phyloP scores from a whole-genome alignment of 306 rosid genomes.

The Begonia loranthoides region DNA sequence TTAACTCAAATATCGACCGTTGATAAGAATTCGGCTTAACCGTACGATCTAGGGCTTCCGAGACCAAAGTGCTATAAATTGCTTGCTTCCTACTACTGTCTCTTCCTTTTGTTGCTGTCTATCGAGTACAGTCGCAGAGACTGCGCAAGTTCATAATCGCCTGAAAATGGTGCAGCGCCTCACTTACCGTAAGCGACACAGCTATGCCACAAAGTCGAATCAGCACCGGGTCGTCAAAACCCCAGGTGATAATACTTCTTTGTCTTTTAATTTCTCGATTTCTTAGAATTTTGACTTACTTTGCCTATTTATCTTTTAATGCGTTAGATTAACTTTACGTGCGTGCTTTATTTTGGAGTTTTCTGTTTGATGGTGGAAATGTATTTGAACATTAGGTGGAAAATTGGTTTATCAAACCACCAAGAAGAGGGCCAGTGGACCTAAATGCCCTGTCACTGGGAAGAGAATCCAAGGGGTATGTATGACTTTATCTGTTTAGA shows the following conservation, averaged over 20 bases:
- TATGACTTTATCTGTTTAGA: not conserved
- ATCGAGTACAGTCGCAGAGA: not conserved
- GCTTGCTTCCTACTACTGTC: not conserved
- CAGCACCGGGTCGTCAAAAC: slow-evolving; percentile 12
- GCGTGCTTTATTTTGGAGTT: not conserved
- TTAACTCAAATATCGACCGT: too few relatives aligned
- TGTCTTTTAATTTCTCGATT: not conserved
- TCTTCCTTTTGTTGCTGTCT: not conserved
- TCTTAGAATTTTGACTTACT: not conserved
- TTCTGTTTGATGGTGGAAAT: not conserved
- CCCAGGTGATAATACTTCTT: slow-evolving; percentile 3
- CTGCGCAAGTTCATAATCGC: not conserved
- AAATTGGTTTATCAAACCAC: slow-evolving; percentile 9
- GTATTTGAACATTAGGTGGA: slow-evolving; percentile 3
- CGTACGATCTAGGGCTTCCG: slow-evolving; percentile 12
- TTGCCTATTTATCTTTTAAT: not conserved
- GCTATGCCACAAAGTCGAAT: slow-evolving; percentile 11
- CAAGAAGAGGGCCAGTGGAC: slow-evolving; percentile 16
- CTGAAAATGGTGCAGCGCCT: slow-evolving; percentile 11
- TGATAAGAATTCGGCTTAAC: not conserved
- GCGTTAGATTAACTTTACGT: not conserved
- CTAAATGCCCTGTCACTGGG: slow-evolving; percentile 14
- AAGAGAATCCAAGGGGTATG: slow-evolving; percentile 19
- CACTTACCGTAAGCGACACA: slow-evolving; percentile 11
- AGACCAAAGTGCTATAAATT: not conserved